These are phyloP conservation scores for Fusarium piperis DNA, from an alignment of 2,329 filamentous ascomycete genomes.

Conservation along the genomic window DNA sequence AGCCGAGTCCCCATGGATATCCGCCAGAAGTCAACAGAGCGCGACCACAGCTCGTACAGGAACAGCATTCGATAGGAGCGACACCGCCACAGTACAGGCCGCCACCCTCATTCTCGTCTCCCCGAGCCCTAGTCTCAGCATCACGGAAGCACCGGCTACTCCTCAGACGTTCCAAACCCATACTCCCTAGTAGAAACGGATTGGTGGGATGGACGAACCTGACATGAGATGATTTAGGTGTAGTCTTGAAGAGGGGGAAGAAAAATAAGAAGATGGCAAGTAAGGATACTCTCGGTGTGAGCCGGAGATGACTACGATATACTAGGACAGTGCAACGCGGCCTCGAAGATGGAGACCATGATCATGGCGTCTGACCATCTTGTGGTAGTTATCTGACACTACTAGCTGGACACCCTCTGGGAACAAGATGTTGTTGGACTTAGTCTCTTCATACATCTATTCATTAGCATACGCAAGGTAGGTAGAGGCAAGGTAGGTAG, in stretches of 20 bases:
- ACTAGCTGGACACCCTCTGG: constrained; percentile 32
- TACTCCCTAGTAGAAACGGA: background rate
- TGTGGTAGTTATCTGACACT: constrained; percentile 12
- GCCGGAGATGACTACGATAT: constrained; percentile 4
- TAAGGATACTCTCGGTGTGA: constrained; percentile 4
- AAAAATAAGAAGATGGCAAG: too few relatives aligned
- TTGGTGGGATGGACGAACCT: background rate
- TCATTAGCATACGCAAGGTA: constrained; percentile 53
- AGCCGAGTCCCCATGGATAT: background rate
- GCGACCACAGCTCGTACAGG: background rate
- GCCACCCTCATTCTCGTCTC: background rate
- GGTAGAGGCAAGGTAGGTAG: constrained; percentile 51
- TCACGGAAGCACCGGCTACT: background rate
- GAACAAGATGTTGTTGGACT: constrained; percentile 37
- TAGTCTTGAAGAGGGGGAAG: too few relatives aligned
- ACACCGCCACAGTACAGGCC: background rate
- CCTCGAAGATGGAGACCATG: constrained; percentile 39
- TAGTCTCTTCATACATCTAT: constrained; percentile 46
- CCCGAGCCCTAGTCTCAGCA: background rate
- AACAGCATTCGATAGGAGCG: background rate
- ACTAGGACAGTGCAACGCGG: background rate
- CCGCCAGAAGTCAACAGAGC: background rate
- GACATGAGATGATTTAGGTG: too few relatives aligned
- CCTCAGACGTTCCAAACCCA: background rate
- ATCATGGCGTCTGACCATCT: constrained; percentile 42